Base-by-base conservation (phyloP, 2,329 filamentous ascomycete species). In the Orbilia quercus region DNA sequence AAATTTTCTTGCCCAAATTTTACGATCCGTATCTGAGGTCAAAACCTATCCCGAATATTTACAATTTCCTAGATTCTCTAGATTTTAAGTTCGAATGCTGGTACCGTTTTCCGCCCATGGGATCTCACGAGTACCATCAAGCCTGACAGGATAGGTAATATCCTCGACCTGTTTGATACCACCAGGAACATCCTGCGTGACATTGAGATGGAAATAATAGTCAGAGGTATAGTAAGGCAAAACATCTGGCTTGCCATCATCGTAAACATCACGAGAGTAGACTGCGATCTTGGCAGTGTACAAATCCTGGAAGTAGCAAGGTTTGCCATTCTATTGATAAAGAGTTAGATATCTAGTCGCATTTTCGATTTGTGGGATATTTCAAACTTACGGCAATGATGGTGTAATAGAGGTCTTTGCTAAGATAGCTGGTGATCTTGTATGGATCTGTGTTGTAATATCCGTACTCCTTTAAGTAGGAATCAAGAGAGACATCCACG, bases 131-230 rank as follows among this genome's bases (percentile, higher is more conserved):
- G 36, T 36, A 16, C 72, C 72, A 20, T 75, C 65, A 42, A 75
- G 51, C 72, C 65, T 65, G 31, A 65, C 31, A 25, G 72, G 72
- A 44, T 71, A 75, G 11, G 25, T 28, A 12, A 75, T 72, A 14
- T 75, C 72, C 2, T 55, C 48, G 36, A 62, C 11, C 22, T 22
- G 34, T 23, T 60, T 72, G 78, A 83, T 20, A 81, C 84, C 1
- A 83, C 83, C 1, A 78, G 87, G 1, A 57, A 86, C 11, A 86
- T 86, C 72, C 76, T 87, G 50, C 85, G 87, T 78, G 84, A 87
- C 74, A 83, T 87, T 9, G 83, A 47, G 12, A 25, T 71, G 36
- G 47, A 62, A 75, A 31, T 65, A 59, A n/a, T 51, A 44, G 25
- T 72, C 65, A 14, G 57, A 59, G 28, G 47, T 38, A 40, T 73